phyloP scores from a whole-genome alignment of 192 early-diverging fungal genomes.

The Podila clonocystis region DNA sequence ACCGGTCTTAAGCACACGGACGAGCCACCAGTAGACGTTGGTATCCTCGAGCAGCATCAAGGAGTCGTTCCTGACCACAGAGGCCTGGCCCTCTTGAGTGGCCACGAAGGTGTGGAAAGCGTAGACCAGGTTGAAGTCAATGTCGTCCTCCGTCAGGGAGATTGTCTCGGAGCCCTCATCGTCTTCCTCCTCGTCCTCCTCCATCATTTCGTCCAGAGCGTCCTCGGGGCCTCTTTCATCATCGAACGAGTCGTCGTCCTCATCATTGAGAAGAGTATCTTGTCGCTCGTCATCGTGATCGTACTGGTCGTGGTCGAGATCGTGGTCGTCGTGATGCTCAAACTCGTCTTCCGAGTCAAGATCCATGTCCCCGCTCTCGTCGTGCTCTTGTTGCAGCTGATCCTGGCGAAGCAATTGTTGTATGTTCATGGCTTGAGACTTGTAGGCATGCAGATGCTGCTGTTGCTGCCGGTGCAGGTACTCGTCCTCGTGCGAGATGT shows the following conservation, averaged over 20 bases:
- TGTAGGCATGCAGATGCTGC: slow-evolving; percentile 40
- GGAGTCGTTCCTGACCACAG: slow-evolving; percentile 79
- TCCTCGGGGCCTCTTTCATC: slow-evolving; percentile 23
- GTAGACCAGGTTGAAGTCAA: slow-evolving; percentile 83
- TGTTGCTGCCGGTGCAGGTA: slow-evolving; percentile 26
- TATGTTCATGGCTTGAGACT: slow-evolving; percentile 50
- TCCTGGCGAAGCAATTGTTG: slow-evolving; percentile 40
- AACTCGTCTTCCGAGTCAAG: slow-evolving; percentile 42
- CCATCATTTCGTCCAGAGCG: slow-evolving; percentile 37
- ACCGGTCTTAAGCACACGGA: slow-evolving; percentile 71
- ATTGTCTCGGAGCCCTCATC: slow-evolving; percentile 54
- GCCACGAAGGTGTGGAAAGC: slow-evolving; percentile 88
- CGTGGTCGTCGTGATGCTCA: slow-evolving; percentile 14
- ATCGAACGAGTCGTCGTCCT: slow-evolving; percentile 18
- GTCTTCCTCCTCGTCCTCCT: slow-evolving; percentile 52
- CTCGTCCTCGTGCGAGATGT: background rate
- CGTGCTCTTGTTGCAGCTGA: slow-evolving; percentile 20
- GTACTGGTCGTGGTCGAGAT: slow-evolving; percentile 24
- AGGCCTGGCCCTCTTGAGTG: slow-evolving; percentile 88
- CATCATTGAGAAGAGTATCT: slow-evolving; percentile 4
- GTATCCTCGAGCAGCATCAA: slow-evolving; percentile 84
- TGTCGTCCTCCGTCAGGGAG: slow-evolving; percentile 65
- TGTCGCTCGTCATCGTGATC: slow-evolving; percentile 7
- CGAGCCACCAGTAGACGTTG: slow-evolving; percentile 89
- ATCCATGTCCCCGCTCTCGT: slow-evolving; percentile 38